Conservation (phyloP, 1,284 basidiomycete genomes). For the Inonotus obliquus region DNA sequence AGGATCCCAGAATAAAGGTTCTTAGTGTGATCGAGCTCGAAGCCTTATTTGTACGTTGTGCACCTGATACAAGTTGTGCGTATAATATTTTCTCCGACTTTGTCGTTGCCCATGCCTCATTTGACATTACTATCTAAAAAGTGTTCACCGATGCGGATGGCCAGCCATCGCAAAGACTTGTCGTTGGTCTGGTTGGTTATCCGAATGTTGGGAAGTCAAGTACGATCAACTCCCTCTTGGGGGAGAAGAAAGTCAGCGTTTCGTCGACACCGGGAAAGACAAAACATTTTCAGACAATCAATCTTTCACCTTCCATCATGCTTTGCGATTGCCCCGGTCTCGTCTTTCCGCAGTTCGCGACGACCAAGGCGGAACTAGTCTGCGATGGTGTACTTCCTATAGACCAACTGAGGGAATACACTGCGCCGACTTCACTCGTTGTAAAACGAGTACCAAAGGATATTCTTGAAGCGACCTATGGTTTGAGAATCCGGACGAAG, state of each 20-base stretch:
- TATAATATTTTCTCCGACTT: not conserved
- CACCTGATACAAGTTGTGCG: constrained; percentile 74
- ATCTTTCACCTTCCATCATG: constrained; percentile 81
- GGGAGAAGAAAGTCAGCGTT: constrained; percentile 96
- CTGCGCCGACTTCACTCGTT: constrained; percentile 81
- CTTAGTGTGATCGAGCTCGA: constrained; percentile 89
- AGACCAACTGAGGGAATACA: constrained; percentile 95
- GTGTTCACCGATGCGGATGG: constrained; percentile 67
- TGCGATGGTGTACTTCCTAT: constrained; percentile 98
- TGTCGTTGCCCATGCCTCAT: not conserved
- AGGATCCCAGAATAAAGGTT: constrained; percentile 68
- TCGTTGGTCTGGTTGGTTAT: constrained; percentile 96
- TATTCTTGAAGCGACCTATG: constrained; percentile 90
- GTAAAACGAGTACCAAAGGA: constrained; percentile 78
- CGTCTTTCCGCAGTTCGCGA: constrained; percentile 97
- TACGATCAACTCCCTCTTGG: constrained; percentile 93
- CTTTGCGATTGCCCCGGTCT: constrained; percentile 99
- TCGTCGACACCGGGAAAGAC: constrained; percentile 98
- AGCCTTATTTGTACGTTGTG: constrained; percentile 72
- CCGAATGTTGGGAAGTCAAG: constrained; percentile 98
- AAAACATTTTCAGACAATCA: constrained; percentile 98
- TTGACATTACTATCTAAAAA: constrained; percentile 26
- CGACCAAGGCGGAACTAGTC: constrained; percentile 91
- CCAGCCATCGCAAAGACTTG: constrained; percentile 62
- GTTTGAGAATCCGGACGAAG: constrained; percentile 70